Conservation (phyloP, 192 early-diverging fungal species). For the Linnemannia schmuckeri region DNA sequence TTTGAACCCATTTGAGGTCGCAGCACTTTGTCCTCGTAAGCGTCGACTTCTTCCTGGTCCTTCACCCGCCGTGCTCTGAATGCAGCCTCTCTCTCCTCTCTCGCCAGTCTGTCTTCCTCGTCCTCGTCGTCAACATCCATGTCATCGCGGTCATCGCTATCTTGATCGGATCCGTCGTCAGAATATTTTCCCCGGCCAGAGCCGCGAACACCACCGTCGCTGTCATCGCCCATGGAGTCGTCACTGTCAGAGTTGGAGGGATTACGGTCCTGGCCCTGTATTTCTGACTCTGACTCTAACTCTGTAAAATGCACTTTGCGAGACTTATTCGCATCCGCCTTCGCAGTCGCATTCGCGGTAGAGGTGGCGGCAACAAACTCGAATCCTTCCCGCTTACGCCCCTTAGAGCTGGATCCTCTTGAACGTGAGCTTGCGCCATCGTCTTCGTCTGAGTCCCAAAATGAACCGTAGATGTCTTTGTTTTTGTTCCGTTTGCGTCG, state of each 20-base stretch:
- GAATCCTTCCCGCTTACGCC: slow-evolving; percentile 29
- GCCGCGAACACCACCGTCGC: background rate
- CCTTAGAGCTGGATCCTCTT: slow-evolving; percentile 8
- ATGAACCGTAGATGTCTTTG: slow-evolving; percentile 71
- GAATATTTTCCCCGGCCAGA: background rate
- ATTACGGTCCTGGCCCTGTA: background rate
- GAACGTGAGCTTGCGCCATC: slow-evolving; percentile 11
- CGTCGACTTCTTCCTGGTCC: slow-evolving; percentile 28
- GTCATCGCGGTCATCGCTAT: slow-evolving; percentile 59
- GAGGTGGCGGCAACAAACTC: slow-evolving; percentile 36
- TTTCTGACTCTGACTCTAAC: background rate
- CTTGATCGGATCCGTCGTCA: slow-evolving; percentile 59
- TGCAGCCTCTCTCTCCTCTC: slow-evolving; percentile 24
- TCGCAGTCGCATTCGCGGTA: background rate
- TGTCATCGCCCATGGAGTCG: slow-evolving; percentile 1
- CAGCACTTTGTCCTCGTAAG: slow-evolving; percentile 24
- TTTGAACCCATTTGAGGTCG: slow-evolving; percentile 14
- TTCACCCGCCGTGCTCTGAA: slow-evolving; percentile 17
- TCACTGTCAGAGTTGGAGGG: background rate
- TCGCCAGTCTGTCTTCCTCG: slow-evolving; percentile 55
- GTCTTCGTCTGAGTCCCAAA: slow-evolving; percentile 53
- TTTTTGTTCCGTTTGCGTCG: slow-evolving; percentile 70
- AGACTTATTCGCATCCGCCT: background rate
- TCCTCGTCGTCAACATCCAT: slow-evolving; percentile 53
- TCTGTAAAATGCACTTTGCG: background rate